Base-by-base conservation (phyloP, 106 monocot species). In the Triglochin maritima region DNA sequence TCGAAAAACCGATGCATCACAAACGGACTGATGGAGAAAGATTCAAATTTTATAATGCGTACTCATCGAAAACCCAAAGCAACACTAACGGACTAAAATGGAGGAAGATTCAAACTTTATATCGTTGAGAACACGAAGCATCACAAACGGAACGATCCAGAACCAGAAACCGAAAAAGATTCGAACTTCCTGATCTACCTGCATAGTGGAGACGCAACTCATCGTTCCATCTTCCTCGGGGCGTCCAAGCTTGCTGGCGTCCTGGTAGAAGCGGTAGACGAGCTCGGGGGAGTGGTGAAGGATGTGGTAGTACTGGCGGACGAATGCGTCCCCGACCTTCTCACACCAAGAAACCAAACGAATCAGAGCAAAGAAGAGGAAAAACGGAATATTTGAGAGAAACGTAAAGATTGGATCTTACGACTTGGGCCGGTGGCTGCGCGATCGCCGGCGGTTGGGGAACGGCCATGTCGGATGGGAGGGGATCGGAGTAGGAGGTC, bases 221-320 rank as follows among this genome's bases (percentile, higher is more conserved):
- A 92, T 85, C 47, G 16, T 66, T 17, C 82, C 85, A 12, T 64
- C 66, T 8, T 74, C 59, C 11, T 82, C 80, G 0, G 87, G 81
- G n/a, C 92, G 82, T 56, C 82, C 82, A 42, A 92, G 92, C 70
- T 72, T 73, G 63, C 92, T 92, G 6, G 16, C 57, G 44, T 92
- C 88, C 70, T 83, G 85, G 76, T 92, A 92, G 66, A 92, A 88
- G 6, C 75, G 64, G 71, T 81, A 68, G 4, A 92, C 88, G 43
- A 88, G 74, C 70, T 80, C 92, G 54, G 88, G 88, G 45, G 88
- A 88, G 48, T 85, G 79, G 56, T 88, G 83, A 43, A 85, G 83
- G 8, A 92, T 85, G 29, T 77, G 79, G 60, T 92, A 92, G 58
- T 92, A 92, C 77, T 92, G 92, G 47, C 81, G 85, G 13, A 88